phyloP scores from a whole-genome alignment of 805 yeast species.

The Komagataella kurtzmanii region DNA sequence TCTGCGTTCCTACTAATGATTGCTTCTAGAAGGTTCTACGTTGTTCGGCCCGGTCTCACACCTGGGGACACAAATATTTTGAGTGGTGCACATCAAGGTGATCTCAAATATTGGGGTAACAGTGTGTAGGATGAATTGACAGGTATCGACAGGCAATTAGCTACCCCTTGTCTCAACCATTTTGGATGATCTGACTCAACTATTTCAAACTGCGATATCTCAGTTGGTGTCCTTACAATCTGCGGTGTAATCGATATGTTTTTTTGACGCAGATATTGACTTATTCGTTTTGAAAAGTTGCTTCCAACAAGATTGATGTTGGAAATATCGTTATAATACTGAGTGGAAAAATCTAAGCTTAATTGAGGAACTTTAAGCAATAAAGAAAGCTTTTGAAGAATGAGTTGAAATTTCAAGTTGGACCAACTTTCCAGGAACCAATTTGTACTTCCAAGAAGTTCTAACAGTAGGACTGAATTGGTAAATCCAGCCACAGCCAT shows the following conservation, averaged over 20 bases:
- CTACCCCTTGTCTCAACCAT: not conserved
- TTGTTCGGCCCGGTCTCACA: not conserved
- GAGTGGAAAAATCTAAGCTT: not conserved
- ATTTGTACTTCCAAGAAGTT: not conserved
- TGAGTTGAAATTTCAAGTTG: not conserved
- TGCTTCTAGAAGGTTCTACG: not conserved
- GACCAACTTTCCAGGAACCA: not conserved
- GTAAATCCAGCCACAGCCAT: not conserved
- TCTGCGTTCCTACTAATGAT: not conserved
- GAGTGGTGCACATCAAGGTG: not conserved
- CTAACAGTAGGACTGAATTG: not conserved
- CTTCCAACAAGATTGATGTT: not conserved
- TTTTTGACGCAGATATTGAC: not conserved
- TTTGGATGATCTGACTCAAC: not conserved
- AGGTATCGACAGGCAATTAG: not conserved
- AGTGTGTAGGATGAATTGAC: not conserved
- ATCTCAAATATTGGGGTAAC: not conserved
- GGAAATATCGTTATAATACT: not conserved
- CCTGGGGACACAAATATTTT: not conserved
- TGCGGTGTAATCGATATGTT: not conserved
- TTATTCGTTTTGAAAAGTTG: not conserved
- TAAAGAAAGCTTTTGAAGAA: not conserved
- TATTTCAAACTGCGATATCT: not conserved
- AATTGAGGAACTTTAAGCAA: not conserved
- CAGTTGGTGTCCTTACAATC: not conserved